Evolutionary conservation across 768 basidiomycete species (phyloP).

Genomic region (Antrodiella citrinella): DNA sequence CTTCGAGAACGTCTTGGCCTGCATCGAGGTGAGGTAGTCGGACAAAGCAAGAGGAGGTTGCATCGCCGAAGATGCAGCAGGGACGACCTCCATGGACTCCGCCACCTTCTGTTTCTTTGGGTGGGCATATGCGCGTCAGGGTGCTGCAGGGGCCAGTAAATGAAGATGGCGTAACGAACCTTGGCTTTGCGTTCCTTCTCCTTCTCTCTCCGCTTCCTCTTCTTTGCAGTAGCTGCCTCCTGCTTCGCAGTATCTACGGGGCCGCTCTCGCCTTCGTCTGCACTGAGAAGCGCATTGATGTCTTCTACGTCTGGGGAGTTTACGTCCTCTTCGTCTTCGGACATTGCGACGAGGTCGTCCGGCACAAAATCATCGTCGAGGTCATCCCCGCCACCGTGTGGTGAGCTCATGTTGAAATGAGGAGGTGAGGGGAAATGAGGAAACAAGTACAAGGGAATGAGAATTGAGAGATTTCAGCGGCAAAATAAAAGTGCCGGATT

Average conservation of each 20-base stretch:
- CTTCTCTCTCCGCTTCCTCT: conserved; percentile 65
- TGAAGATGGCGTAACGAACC: conserved; percentile 22
- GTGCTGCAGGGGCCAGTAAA: background rate
- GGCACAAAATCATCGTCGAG: conserved; percentile 76
- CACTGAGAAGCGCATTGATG: conserved; percentile 33
- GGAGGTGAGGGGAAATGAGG: background rate
- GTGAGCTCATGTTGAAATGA: background rate
- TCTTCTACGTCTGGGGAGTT: conserved; percentile 26
- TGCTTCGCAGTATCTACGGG: conserved; percentile 13
- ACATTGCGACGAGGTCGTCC: conserved; percentile 59
- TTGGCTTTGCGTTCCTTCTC: conserved; percentile 70
- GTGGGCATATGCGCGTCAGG: background rate
- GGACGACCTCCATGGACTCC: conserved; percentile 31
- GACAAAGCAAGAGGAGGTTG: conserved; percentile 51
- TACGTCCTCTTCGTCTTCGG: conserved; percentile 44
- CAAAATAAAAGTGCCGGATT: background rate
- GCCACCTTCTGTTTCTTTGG: conserved; percentile 59
- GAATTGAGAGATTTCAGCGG: background rate
- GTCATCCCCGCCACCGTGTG: conserved; percentile 50
- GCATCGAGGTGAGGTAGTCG: conserved; percentile 56
- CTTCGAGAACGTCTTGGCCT: conserved; percentile 60
- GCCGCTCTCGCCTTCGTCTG: conserved; percentile 33
- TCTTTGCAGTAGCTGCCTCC: conserved; percentile 36
- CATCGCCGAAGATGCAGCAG: conserved; percentile 40
- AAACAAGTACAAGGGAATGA: background rate